These are phyloP conservation scores for Pneumocystis sp. DNA, from an alignment of 1,139 yeast species.

Conservation along the genomic window DNA sequence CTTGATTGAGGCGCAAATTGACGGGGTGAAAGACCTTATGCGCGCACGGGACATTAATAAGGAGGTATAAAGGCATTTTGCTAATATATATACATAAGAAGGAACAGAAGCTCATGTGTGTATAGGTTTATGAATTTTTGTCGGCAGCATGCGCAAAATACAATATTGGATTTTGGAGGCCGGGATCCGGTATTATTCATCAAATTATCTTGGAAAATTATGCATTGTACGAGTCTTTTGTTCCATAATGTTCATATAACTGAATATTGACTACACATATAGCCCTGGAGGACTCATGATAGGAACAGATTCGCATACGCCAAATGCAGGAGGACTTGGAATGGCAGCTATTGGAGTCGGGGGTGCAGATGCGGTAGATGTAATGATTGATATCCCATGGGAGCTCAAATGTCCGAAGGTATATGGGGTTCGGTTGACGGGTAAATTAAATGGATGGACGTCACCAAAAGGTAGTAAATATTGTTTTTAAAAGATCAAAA, in stretches of 20 bases:
- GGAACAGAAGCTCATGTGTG: neutral
- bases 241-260: neutral
- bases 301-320: constrained; percentile 98
- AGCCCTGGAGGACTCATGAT: constrained; percentile 89
- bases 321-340: constrained; percentile 99
- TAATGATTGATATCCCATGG: constrained; percentile 90
- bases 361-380: constrained; percentile 99
- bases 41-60: constrained; percentile 87
- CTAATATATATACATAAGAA: neutral
- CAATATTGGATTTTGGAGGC: constrained; percentile 99
- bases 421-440: constrained; percentile 92
- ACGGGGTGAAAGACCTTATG: constrained; percentile 82
- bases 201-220: constrained; percentile 95
- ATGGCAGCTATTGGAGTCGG: constrained; percentile 98
- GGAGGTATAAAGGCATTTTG: constrained; percentile 40
- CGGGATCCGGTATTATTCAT: constrained; percentile 98
- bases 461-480: constrained; percentile 51
- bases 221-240: constrained; percentile 35
- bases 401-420: constrained; percentile 97
- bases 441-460: constrained; percentile 93
- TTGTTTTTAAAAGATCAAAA: neutral
- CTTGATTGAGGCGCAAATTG: constrained; percentile 93
- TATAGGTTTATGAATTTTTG: constrained; percentile 57
- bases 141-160: constrained; percentile 90
- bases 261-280: neutral